phyloP scores from a whole-genome alignment of 164 flowering plant species.

The Aristolochia fimbriata region DNA sequence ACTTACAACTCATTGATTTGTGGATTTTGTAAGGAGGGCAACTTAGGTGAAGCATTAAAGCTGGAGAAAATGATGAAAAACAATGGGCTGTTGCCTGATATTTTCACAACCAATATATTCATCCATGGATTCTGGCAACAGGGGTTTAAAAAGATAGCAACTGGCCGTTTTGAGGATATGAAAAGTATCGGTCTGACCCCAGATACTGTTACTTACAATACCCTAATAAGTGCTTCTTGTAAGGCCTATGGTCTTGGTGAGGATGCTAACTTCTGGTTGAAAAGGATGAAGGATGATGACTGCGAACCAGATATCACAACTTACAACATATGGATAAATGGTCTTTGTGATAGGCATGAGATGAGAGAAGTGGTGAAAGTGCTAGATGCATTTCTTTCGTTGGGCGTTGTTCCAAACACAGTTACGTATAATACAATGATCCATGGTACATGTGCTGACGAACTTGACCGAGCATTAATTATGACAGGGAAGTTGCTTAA shows the following conservation, averaged over 20 bases:
- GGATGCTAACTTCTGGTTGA: constrained; percentile 38
- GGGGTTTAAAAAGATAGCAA: constrained; percentile 59
- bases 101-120: constrained; percentile 59
- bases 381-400: constrained; percentile 60
- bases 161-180: constrained; percentile 45
- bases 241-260: constrained; percentile 44
- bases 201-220: constrained; percentile 75
- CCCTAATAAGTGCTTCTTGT: constrained; percentile 70
- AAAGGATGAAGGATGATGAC: constrained; percentile 41
- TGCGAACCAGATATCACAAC: constrained; percentile 71
- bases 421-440: constrained; percentile 82
- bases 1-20: constrained; percentile 73
- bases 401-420: constrained; percentile 61
- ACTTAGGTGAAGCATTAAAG: constrained; percentile 46
- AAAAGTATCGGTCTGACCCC: constrained; percentile 44
- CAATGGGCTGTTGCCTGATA: constrained; percentile 74
- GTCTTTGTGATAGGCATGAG: constrained; percentile 37
- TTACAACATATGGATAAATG: constrained; percentile 62
- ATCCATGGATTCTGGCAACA: constrained; percentile 70
- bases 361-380: constrained; percentile 53
- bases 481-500: constrained; percentile 73
- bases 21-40: constrained; percentile 57
- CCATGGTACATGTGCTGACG: constrained; percentile 60
- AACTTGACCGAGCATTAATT: constrained; percentile 65
- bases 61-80: constrained; percentile 65